These are phyloP conservation scores for Boletus pseudopeckii DNA, from an alignment of 768 basidiomycete genomes.

Conservation along the genomic window DNA sequence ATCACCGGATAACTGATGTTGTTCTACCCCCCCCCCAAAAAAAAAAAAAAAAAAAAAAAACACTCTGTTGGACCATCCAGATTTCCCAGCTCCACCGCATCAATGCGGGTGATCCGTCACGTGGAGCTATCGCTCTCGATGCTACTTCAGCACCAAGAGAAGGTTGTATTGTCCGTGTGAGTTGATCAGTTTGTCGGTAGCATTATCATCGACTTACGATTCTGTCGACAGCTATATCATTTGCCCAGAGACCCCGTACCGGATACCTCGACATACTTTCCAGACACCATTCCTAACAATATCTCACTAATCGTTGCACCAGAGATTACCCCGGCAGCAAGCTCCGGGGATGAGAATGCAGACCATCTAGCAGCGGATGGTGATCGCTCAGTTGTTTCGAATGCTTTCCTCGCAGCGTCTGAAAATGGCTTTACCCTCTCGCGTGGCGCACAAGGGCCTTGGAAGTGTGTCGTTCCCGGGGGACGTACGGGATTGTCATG, in stretches of 20 bases:
- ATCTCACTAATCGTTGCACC: conserved; percentile 26
- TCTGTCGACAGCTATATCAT: conserved; percentile 41
- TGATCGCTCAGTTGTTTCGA: background rate
- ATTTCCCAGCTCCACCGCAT: conserved; percentile 51
- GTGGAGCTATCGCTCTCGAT: conserved; percentile 63
- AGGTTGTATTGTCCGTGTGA: conserved; percentile 53
- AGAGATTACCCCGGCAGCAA: conserved; percentile 11
- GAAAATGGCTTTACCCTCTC: conserved; percentile 52
- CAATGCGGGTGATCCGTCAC: conserved; percentile 67
- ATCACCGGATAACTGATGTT: background rate
- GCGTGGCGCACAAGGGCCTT: conserved; percentile 29
- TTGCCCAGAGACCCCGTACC: conserved; percentile 26
- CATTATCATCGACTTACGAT: background rate
- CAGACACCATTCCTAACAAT: conserved; percentile 3
- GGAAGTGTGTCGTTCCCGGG: conserved; percentile 45
- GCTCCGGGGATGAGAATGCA: background rate
- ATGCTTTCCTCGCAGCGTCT: conserved; percentile 45
- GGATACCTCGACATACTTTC: background rate
- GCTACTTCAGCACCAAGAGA: conserved; percentile 46
- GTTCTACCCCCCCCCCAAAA: background rate
- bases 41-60: background rate
- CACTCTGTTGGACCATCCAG: conserved; percentile 24
- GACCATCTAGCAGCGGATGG: background rate
- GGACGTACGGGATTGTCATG: conserved; percentile 19
- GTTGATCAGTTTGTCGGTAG: conserved; percentile 4